phyloP scores from a whole-genome alignment of 768 basidiomycete species.

The Leccinum rimulosum region DNA sequence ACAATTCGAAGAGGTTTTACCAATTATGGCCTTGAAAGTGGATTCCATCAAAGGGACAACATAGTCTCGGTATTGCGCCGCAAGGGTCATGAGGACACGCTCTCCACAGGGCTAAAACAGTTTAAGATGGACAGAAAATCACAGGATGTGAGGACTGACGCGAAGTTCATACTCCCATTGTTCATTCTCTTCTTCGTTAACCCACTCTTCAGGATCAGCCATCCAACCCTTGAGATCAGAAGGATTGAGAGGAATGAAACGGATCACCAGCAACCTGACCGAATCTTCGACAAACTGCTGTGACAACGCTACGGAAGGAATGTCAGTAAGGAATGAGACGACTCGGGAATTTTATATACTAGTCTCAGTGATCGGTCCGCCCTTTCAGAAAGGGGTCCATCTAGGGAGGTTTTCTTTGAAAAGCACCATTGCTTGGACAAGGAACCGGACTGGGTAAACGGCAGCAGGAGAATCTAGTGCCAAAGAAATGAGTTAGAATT shows the following conservation, averaged over 20 bases:
- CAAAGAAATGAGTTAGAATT: background rate
- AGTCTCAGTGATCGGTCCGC: constrained; percentile 57
- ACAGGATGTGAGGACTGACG: constrained; percentile 44
- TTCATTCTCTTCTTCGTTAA: constrained; percentile 85
- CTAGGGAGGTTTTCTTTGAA: constrained; percentile 81
- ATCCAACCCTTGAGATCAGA: constrained; percentile 82
- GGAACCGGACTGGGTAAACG: constrained; percentile 71
- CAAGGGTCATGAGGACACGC: constrained; percentile 81
- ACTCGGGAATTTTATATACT: constrained; percentile 37
- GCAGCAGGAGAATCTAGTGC: constrained; percentile 57
- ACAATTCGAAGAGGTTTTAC: constrained; percentile 35
- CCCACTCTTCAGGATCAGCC: constrained; percentile 92
- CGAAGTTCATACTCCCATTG: constrained; percentile 93
- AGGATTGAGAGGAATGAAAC: constrained; percentile 81
- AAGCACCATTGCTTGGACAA: constrained; percentile 82
- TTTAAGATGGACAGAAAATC: background rate
- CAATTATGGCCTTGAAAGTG: constrained; percentile 58
- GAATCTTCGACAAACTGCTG: constrained; percentile 71
- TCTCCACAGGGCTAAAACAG: constrained; percentile 80
- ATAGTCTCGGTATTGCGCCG: constrained; percentile 63
- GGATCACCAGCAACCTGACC: constrained; percentile 72
- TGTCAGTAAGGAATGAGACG: constrained; percentile 10
- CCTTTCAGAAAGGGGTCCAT: constrained; percentile 67
- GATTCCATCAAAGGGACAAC: constrained; percentile 64
- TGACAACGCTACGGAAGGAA: constrained; percentile 48